Percentiles rank a stretch among this genome's conserved stretches.
Evolutionary conservation across 495 filamentous ascomycete genomes (phyloP).

Genomic region (Penicillium simplicissimum): DNA sequence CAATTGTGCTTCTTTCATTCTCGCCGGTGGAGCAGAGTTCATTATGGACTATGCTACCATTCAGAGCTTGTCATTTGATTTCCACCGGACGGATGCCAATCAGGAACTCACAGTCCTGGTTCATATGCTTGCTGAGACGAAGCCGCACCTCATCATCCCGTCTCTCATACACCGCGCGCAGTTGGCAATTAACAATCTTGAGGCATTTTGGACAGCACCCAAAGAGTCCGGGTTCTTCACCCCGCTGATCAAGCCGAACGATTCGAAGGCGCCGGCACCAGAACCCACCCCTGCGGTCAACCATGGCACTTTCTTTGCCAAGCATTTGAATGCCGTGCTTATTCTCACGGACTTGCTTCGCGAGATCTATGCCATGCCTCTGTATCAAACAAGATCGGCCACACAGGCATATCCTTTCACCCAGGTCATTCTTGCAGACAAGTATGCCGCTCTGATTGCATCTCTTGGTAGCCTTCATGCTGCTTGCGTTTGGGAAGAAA

Average conservation of each 20-base stretch:
- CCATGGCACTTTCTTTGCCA: constrained; percentile 72
- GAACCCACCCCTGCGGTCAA: constrained; percentile 32
- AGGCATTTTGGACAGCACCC: constrained; percentile 59
- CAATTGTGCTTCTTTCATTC: constrained; percentile 74
- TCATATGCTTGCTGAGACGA: constrained; percentile 77
- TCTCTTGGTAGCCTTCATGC: constrained; percentile 75
- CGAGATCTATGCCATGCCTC: constrained; percentile 65
- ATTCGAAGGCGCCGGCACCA: constrained; percentile 25
- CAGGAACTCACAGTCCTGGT: constrained; percentile 71
- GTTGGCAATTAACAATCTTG: constrained; percentile 62
- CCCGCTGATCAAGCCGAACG: constrained; percentile 49
- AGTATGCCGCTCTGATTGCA: constrained; percentile 66
- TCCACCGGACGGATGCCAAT: constrained; percentile 63
- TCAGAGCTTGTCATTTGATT: constrained; percentile 74
- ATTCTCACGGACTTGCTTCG: constrained; percentile 70
- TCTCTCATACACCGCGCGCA: constrained; percentile 76
- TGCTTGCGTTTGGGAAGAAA: constrained; percentile 80
- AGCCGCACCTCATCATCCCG: constrained; percentile 78
- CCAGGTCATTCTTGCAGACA: constrained; percentile 77
- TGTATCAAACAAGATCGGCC: constrained; percentile 60
- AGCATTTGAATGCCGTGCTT: constrained; percentile 73
- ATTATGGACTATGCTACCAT: constrained; percentile 82
- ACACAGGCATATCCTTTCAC: constrained; percentile 58
- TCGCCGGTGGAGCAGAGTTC: constrained; percentile 76
- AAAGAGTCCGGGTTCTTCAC: constrained; percentile 64